Base-by-base conservation (phyloP, 106 monocot species). In the Vanilla planifolia region DNA sequence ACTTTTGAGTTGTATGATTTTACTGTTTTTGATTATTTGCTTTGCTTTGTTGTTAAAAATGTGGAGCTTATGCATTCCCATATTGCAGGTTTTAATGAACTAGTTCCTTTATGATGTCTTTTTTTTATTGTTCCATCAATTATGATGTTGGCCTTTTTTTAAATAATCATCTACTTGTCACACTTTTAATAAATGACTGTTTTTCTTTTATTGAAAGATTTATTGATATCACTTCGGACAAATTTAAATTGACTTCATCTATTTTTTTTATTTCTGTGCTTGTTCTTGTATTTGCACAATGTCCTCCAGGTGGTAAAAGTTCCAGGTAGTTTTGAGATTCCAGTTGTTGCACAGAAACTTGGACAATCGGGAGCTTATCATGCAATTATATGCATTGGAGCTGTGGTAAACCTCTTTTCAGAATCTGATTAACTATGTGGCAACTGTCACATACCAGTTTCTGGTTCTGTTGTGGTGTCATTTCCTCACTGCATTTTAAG, bases 291-390 rank as follows among this genome's bases (percentile, higher is more conserved):
- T 57, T 57, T 9, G 3, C 15, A 8, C 8, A 55, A 36, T 57
- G 0, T 67, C 42, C 8, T 45, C 20, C 53, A 99, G 98, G 80
- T 99, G 19, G 75, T 92, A 17, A 85, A 81, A 68, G 98, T 99
- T 62, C 92, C 98, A 75, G 98, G 98, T 27, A 85, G 92, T 65
- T 99, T 99, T 85, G 98, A 99, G 80, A 79, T 99, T 67, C 98
- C 98, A 55, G 77, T 92, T 22, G 85, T 82, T 69, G 92, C 98
- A 51, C 91, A 91, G 67, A 70, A 75, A 29, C 92, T 99, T 75
- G 98, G 85, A 8, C 81, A 73, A 27, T 82, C 98, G 1, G 98
- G 98, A 70, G 58, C 80, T 5, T 98, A 67, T 36, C 64, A 84
- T 88, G 88, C 92, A 22, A 50, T 99, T 62, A 8, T 99, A 64